These are phyloP conservation scores for Metschnikowia similis DNA, from an alignment of 805 yeast species.

Conservation along the genomic window DNA sequence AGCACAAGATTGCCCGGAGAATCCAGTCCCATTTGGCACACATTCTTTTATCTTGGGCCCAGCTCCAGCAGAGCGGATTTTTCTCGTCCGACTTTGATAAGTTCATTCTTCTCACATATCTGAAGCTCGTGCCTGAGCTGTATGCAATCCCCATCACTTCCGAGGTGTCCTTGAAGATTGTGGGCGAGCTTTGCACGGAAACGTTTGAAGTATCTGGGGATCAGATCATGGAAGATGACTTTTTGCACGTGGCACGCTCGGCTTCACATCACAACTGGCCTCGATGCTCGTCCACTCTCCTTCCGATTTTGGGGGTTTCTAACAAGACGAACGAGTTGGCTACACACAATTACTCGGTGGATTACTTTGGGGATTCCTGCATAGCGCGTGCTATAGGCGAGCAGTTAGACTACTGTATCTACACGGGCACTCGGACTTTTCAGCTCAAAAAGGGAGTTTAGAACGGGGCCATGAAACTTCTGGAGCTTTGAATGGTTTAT, in stretches of 20 bases:
- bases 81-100: conserved; percentile 18
- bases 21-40: conserved; percentile 19
- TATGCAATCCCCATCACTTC: conserved; percentile 11
- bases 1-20: conserved; percentile 13
- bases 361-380: conserved; percentile 5
- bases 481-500: background rate
- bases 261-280: conserved; percentile 34
- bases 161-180: conserved; percentile 20
- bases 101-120: conserved; percentile 20
- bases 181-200: conserved; percentile 31
- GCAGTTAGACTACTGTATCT: conserved; percentile 30
- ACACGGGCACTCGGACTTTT: conserved; percentile 35
- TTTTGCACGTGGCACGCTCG: conserved; percentile 20
- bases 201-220: conserved; percentile 20
- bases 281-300: conserved; percentile 30
- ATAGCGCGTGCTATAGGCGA: conserved; percentile 15
- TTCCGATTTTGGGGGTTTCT: conserved; percentile 33
- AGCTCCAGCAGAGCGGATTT: background rate
- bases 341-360: conserved; percentile 25
- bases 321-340: conserved; percentile 32
- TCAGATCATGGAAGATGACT: conserved; percentile 14
- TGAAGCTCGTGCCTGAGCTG: conserved; percentile 5
- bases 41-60: conserved; percentile 15
- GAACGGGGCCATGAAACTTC: background rate
- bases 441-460: conserved; percentile 13